Evolutionary conservation across 2,329 filamentous ascomycete genomes (phyloP).

Genomic region (Daldinia sp.): DNA sequence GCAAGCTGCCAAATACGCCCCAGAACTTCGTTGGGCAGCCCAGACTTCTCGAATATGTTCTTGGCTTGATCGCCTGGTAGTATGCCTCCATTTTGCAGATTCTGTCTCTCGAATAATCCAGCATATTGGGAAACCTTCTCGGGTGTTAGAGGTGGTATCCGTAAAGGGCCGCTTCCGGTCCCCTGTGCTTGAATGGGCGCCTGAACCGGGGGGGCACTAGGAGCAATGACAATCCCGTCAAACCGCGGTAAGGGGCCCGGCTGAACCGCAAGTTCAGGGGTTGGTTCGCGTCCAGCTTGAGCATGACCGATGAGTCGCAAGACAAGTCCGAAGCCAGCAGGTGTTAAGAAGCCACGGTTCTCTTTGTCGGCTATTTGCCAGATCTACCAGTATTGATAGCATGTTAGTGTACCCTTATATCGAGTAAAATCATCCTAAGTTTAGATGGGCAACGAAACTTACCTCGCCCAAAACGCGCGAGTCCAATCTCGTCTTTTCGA

Average conservation of each 20-base stretch:
- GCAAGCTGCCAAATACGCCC: constrained; percentile 97
- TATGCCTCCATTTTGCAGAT: constrained; percentile 73
- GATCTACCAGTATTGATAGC: constrained; percentile 67
- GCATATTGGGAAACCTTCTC: constrained; percentile 92
- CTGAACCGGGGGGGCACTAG: constrained; percentile 52
- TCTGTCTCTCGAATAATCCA: constrained; percentile 88
- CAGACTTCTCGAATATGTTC: constrained; percentile 93
- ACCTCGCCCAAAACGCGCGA: constrained; percentile 89
- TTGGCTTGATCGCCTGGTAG: constrained; percentile 88
- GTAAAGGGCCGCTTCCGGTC: constrained; percentile 73
- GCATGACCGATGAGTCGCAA: constrained; percentile 94
- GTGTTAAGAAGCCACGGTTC: constrained; percentile 92
- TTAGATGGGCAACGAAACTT: constrained; percentile 47
- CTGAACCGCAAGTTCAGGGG: constrained; percentile 81
- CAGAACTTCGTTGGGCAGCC: constrained; percentile 86
- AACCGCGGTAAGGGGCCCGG: constrained; percentile 92
- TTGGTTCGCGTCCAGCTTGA: constrained; percentile 85
- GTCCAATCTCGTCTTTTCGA: constrained; percentile 91
- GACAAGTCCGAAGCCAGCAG: constrained; percentile 91
- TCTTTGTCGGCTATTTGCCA: constrained; percentile 99
- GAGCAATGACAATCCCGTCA: constrained; percentile 70
- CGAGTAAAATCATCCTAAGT: not conserved
- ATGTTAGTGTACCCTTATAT: constrained; percentile 41
- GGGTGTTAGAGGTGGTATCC: constrained; percentile 86
- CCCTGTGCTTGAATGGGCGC: constrained; percentile 65